Conservation (phyloP, 768 basidiomycete species). For the Hirschioporus abietinus region DNA sequence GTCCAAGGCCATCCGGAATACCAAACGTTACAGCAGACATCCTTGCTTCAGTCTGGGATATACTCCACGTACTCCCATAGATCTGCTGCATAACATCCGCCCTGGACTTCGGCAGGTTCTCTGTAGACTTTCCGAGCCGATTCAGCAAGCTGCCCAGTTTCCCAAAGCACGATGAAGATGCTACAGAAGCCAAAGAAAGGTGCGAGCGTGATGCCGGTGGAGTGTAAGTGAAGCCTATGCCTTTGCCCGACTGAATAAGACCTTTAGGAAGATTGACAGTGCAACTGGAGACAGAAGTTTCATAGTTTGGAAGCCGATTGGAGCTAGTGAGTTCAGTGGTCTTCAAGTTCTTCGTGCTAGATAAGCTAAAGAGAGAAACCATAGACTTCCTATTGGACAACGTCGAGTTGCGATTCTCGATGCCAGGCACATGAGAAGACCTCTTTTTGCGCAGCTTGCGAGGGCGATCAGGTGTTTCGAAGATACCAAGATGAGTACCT, state of each 20-base stretch:
- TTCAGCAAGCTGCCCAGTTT: background rate
- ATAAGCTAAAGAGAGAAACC: background rate
- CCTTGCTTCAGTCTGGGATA: conserved; percentile 1
- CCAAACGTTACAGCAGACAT: background rate
- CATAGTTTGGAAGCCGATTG: background rate
- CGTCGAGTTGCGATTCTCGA: background rate
- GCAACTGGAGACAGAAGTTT: background rate
- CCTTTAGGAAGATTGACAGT: background rate
- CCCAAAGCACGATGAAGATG: conserved; percentile 1
- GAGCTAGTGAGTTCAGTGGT: background rate
- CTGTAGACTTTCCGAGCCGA: background rate
- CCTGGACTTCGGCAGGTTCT: background rate
- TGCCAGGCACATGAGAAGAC: conserved; percentile 2
- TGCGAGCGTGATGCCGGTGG: conserved; percentile 2
- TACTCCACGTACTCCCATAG: conserved; percentile 3
- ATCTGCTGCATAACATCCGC: background rate
- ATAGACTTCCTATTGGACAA: conserved; percentile 1
- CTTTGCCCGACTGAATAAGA: conserved; percentile 1
- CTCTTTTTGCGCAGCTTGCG: conserved; percentile 2
- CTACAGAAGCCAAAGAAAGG: background rate
- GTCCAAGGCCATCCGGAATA: conserved; percentile 3
- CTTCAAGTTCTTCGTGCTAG: background rate
- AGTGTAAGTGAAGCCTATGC: conserved; percentile 2
- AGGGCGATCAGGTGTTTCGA: background rate
- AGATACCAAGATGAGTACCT: background rate